Percentiles rank a stretch among this genome's conserved stretches.
phyloP scores from a whole-genome alignment of 495 filamentous ascomycete species.

The Penicillium ochrochloron region DNA sequence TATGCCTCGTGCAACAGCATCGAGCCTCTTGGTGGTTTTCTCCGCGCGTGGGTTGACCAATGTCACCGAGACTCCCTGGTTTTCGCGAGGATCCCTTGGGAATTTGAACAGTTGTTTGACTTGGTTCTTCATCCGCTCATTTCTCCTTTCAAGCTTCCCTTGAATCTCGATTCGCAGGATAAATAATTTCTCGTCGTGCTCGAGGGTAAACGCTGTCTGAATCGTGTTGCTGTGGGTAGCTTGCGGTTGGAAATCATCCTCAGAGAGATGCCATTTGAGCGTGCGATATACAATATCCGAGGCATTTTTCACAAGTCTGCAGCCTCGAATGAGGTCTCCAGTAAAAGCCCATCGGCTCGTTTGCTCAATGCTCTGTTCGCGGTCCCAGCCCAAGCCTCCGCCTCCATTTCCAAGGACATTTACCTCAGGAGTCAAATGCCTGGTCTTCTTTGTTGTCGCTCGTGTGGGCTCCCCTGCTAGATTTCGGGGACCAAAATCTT shows the following conservation, averaged over 20 bases:
- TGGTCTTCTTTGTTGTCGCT: slow-evolving; percentile 7
- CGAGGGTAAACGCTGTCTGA: slow-evolving; percentile 39
- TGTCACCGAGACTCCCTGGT: slow-evolving; percentile 18
- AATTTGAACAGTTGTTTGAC: slow-evolving; percentile 9
- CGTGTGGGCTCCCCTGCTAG: slow-evolving; percentile 14
- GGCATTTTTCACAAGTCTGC: background rate
- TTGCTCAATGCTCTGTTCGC: slow-evolving; percentile 11
- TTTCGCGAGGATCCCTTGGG: slow-evolving; percentile 14
- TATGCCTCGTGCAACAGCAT: slow-evolving; percentile 17
- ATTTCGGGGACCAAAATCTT: slow-evolving; percentile 12
- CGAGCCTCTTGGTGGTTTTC: slow-evolving; percentile 17
- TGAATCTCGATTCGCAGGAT: slow-evolving; percentile 36
- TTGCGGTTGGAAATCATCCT: slow-evolving; percentile 32
- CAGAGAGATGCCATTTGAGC: slow-evolving; percentile 37
- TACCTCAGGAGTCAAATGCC: slow-evolving; percentile 13
- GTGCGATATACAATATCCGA: slow-evolving; percentile 21
- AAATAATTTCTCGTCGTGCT: slow-evolving; percentile 38
- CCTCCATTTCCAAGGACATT: slow-evolving; percentile 10
- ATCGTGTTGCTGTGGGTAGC: slow-evolving; percentile 33
- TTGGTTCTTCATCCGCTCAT: slow-evolving; percentile 6
- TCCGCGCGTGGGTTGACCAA: slow-evolving; percentile 10
- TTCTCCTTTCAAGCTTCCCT: slow-evolving; percentile 23
- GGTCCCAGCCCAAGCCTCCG: slow-evolving; percentile 11
- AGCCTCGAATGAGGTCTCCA: slow-evolving; percentile 9
- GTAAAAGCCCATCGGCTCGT: slow-evolving; percentile 15